Base-by-base conservation (phyloP, 176 grass and related monocot species). In the Chrysopogon serrulatus region DNA sequence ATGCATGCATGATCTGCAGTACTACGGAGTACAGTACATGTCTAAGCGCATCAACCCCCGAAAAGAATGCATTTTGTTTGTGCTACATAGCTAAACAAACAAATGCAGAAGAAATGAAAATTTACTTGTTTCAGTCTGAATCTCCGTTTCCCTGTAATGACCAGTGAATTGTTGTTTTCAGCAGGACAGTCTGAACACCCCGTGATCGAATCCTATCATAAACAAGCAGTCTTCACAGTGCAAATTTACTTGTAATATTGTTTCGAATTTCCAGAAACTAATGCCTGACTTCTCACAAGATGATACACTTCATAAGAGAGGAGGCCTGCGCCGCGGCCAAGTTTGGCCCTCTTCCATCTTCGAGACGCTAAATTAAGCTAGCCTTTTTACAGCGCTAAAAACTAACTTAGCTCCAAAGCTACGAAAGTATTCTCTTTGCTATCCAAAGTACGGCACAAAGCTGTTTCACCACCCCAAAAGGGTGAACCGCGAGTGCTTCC, bases 311-410 rank as follows among this genome's bases (percentile, higher is more conserved):
- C 63, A 16, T 0, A 76, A 26, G 61, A 76, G 7, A 68, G n/a
- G n/a, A n/a, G 0, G 9, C 2, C 23, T 56, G 53, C 53, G 59
- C 9, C 4, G n/a, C n/a, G 32, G 4, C 54, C 18, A 53, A 31
- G 26, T 56, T 80, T 87, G 33, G 26, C 37, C 57, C 27, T 18
- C 45, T 26, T 77, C 39, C 42, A 26, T 34, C 28, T 76, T 21
- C 45, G 27, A 40, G 70, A 44, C 39, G 9, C 41, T 78, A 76
- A 40, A 41, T 5, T 44, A 28, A 63, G 30, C 40, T 19, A 63
- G 72, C 15, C 33, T 77, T 65, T 90, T 39, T 82, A 77, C 83
- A 82, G 19, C 44, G 53, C 13, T 65, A 68, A 68, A 41, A 31
- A 65, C 26, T 13, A 82, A 47, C 36, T 15, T 73, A 40, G 30